Base-by-base conservation (phyloP, 1,139 yeast genomes). In the Candida sanyaensis region DNA sequence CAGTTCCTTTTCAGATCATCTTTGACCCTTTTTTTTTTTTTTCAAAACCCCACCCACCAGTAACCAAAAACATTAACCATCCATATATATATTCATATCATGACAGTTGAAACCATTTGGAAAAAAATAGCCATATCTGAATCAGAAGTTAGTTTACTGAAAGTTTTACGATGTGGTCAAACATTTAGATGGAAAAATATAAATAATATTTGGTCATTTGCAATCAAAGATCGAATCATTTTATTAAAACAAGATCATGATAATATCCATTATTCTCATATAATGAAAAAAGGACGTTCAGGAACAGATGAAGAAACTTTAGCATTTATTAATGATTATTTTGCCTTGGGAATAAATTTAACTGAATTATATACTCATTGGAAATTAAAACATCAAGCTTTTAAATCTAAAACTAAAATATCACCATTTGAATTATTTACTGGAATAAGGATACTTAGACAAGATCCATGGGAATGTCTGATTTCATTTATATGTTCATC, bases 391-490 rank as follows among this genome's bases (percentile, higher is more conserved):
- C 96, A 91, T 62, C 52, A 44, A 24, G 72, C 24, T 66, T 77
- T 43, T 79, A 81, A 64, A 58, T 60, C 48, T 38, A 58, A 61
- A 42, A 65, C 59, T 21, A 53, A 56, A 12, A 33, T 32, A 13
- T 66, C 75, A 2, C 73, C 76, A 2, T 75, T 75, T 55, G 50
- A 65, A 3, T 65, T 67, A 26, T 81, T 83, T 48, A 71, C 73
- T 3, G 99, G 99, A 0, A 84, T 92, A 27, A 71, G 98, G 36
- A 88, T 91, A 50, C 76, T 92, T 29, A 76, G 92, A 44, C 98
- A 93, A 64, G 97, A 92, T 55, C 99, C 99, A 0, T 93, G 98
- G 98, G 99, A 95, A 60, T 90, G 95, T 39, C 71, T 90, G 42
- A 69, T 93, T 21, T 87, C 95, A 2, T 93, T 93, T 57, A 95